Base-by-base conservation (phyloP, 305 asterid genomes). In the Stenogyne calaminthoides region DNA sequence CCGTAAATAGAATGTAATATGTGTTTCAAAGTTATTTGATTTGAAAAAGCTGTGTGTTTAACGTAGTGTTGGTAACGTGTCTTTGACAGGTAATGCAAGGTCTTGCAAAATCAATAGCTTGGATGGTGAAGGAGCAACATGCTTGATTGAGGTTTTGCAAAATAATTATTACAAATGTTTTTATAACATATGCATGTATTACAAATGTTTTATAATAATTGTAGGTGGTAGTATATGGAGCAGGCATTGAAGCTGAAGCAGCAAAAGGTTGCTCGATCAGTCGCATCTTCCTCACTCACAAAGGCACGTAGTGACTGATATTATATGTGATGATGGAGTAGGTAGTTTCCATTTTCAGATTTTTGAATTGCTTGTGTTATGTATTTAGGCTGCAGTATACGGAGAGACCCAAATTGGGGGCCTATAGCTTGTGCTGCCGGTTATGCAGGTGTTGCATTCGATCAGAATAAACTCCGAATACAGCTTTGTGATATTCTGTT, bases 81-180 rank as follows among this genome's bases (percentile, higher is more conserved):
- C 59, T 62, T 61, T 69, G 71, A 69, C 90, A 92, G 98, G 99
- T 95, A 74, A 95, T 95, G 99, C 98, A 89, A 81, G 95, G 99
- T 55, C 96, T 95, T 67, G 99, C 98, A 25, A 95, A 95, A 83
- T 95, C 99, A 55, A 89, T 95, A 77, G 99, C 98, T 95, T 89
- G 95, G 99, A 95, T 84, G 99, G 99, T 15, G 99, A 95, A 88
- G 99, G 99, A 73, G 98, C 99, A 37, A 95, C 99, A 52, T 92
- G 99, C 86, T 87, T 92, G 87, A 90, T 34, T n/a, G n/a, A n/a
- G n/a, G n/a, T n/a, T n/a, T n/a, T n/a, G n/a, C n/a, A n/a, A n/a
- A n/a, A n/a, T n/a, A 57, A 49, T 51, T 67, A 64, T 60, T 29
- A 4, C 34, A 16, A 20, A 29, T 18, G n/a, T 55, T 19, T 2